Conservation (phyloP, 2,329 filamentous ascomycete genomes). For the Diaporthe amygdali region DNA sequence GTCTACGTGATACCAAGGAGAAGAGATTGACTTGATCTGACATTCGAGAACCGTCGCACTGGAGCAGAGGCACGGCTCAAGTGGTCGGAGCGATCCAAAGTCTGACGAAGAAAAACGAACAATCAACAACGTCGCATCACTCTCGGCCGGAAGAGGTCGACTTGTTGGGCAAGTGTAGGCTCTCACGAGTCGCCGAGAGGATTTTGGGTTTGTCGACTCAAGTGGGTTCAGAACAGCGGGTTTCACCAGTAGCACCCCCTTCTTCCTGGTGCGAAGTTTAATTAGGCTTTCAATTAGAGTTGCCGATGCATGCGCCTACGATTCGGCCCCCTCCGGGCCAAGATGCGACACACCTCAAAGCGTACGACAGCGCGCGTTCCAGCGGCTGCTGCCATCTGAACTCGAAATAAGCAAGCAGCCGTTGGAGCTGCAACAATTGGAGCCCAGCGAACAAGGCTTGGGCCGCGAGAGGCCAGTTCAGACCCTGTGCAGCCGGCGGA, state of each 20-base stretch:
- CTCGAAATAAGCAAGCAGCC: background rate
- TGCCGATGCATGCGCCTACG: background rate
- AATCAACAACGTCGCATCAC: background rate
- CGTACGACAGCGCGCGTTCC: background rate
- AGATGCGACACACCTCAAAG: background rate
- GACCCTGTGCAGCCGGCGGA: background rate
- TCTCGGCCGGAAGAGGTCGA: background rate
- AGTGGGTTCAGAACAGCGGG: conserved; percentile 1
- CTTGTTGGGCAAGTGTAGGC: background rate
- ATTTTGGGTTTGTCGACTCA: conserved; percentile 11
- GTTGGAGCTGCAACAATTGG: background rate
- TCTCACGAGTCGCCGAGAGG: background rate
- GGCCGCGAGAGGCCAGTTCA: background rate
- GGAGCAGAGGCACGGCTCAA: background rate
- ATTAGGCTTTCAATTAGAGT: conserved; percentile 3
- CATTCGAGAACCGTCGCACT: background rate
- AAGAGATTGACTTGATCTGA: background rate
- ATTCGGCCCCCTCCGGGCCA: conserved; percentile 9
- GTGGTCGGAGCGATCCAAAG: background rate
- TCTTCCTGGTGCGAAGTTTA: background rate
- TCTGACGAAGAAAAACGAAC: background rate
- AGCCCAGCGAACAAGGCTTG: background rate
- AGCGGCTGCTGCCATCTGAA: background rate
- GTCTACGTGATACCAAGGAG: background rate
- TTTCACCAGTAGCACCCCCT: background rate